Evolutionary conservation across 306 rosid species (phyloP).

Genomic region (Ammopiptanthus mongolicus): DNA sequence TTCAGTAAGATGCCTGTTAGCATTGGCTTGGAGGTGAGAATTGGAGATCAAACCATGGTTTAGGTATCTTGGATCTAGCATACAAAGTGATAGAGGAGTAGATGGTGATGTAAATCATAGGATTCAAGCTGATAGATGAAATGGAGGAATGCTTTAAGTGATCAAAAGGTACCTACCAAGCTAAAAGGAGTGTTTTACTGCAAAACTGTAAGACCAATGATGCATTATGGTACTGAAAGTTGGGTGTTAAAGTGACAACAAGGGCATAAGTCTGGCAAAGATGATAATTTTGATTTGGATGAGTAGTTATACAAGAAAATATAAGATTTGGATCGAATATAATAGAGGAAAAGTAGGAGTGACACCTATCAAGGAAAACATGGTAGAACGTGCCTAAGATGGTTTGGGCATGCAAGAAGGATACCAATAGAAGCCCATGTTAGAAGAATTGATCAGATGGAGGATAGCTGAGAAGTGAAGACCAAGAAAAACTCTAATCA

Average conservation of each 20-base stretch:
- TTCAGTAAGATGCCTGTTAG: too few relatives aligned
- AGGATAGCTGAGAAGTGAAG: too few relatives aligned
- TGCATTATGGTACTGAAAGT: background rate
- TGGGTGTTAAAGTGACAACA: background rate
- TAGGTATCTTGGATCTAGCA: background rate
- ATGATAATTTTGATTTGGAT: background rate
- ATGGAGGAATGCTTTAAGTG: background rate
- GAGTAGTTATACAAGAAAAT: background rate
- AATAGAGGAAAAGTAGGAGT: background rate
- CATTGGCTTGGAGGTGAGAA: background rate
- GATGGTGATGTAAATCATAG: background rate
- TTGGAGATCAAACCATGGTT: background rate
- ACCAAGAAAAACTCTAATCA: too few relatives aligned
- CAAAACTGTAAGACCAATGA: background rate
- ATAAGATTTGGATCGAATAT: background rate
- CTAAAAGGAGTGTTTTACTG: background rate
- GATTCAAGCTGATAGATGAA: background rate
- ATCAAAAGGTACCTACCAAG: background rate
- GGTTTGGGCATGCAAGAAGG: too few relatives aligned
- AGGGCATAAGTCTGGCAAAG: background rate
- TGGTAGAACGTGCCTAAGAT: background rate
- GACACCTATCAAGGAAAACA: background rate
- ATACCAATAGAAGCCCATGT: too few relatives aligned
- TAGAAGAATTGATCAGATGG: too few relatives aligned
- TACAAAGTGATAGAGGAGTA: background rate